Conservation (phyloP, 495 filamentous ascomycete genomes). For the Hyaloscypha finlandica region DNA sequence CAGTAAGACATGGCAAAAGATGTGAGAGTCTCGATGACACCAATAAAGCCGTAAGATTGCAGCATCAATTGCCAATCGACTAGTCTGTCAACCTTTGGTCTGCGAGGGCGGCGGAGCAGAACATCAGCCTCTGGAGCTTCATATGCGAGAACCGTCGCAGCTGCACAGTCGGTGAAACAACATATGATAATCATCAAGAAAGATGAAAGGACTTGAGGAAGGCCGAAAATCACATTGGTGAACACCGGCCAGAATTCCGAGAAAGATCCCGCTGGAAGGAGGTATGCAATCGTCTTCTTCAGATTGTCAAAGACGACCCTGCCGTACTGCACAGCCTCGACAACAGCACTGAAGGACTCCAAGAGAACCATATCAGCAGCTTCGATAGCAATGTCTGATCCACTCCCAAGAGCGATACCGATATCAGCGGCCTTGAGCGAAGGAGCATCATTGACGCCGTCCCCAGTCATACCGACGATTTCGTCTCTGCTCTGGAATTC, state of each 20-base stretch:
- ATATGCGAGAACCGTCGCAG: constrained; percentile 67
- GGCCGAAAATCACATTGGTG: constrained; percentile 65
- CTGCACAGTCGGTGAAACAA: constrained; percentile 69
- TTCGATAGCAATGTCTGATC: constrained; percentile 65
- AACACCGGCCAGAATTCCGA: constrained; percentile 73
- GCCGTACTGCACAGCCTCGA: constrained; percentile 65
- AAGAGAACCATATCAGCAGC: constrained; percentile 71
- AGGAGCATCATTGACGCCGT: constrained; percentile 62
- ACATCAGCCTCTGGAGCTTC: constrained; percentile 73
- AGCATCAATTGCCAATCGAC: constrained; percentile 66
- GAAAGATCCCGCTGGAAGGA: constrained; percentile 65
- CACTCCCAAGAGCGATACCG: constrained; percentile 53
- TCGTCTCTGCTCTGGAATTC: constrained; percentile 59
- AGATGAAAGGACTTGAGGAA: constrained; percentile 65
- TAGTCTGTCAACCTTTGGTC: constrained; percentile 59
- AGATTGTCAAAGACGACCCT: constrained; percentile 59
- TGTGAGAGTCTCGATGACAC: constrained; percentile 57
- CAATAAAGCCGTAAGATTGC: constrained; percentile 65
- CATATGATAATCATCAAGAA: constrained; percentile 73
- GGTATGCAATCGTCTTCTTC: constrained; percentile 57
- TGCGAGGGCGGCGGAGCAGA: constrained; percentile 58
- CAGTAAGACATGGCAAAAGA: constrained; percentile 69
- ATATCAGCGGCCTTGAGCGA: constrained; percentile 56
- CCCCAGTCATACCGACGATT: constrained; percentile 52
- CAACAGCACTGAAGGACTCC: constrained; percentile 66